Evolutionary conservation across 2,329 filamentous ascomycete species (phyloP).

Genomic region (Mycogone perniciosa): DNA sequence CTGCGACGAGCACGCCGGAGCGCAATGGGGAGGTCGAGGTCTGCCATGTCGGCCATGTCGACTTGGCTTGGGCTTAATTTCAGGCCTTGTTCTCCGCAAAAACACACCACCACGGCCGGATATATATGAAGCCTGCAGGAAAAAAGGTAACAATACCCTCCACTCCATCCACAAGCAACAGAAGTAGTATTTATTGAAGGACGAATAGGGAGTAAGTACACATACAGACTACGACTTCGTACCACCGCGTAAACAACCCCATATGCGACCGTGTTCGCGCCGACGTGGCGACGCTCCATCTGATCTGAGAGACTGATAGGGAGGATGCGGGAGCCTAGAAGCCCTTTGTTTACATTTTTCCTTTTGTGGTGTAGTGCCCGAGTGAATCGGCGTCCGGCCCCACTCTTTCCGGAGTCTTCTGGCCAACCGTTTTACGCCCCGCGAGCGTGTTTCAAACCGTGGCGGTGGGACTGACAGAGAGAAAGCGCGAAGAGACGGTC

Average conservation of each 20-base stretch:
- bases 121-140: neutral
- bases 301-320: neutral
- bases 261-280: slow-evolving; percentile 1
- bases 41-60: slow-evolving; percentile 24
- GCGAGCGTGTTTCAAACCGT: neutral
- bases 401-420: slow-evolving; percentile 19
- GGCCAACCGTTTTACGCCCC: slow-evolving; percentile 20
- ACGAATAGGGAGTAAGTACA: neutral
- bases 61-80: neutral
- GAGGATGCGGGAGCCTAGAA: neutral
- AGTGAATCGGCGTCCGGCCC: slow-evolving; percentile 16
- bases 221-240: neutral
- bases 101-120: neutral
- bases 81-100: neutral
- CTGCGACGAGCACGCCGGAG: slow-evolving; percentile 47
- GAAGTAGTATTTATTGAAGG: neutral
- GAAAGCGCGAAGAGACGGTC: neutral
- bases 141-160: neutral
- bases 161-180: neutral
- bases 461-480: neutral
- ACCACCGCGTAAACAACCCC: neutral
- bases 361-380: slow-evolving; percentile 31
- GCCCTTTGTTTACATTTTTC: slow-evolving; percentile 42
- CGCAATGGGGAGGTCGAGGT: slow-evolving; percentile 47
- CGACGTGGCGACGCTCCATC: slow-evolving; percentile 5